Percentiles rank a stretch among this genome's conserved stretches.
phyloP scores from a whole-genome alignment of 352 stramenopile species.

The Thalassiosira hispida region DNA sequence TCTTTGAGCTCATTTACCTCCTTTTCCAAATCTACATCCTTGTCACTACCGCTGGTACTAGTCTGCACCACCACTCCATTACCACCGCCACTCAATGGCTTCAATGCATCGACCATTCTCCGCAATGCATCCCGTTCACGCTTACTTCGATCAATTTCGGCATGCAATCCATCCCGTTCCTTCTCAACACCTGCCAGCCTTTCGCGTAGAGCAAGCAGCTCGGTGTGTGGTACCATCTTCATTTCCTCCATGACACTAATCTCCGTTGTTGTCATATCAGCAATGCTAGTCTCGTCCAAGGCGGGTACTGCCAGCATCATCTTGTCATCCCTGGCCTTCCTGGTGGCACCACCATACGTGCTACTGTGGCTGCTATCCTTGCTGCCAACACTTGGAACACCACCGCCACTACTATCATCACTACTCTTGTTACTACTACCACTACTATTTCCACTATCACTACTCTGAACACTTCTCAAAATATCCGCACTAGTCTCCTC shows the following conservation, averaged over 20 bases:
- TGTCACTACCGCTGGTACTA: no score
- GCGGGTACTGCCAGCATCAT: background rate
- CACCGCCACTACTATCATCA: background rate
- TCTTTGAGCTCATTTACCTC: constrained; percentile 19
- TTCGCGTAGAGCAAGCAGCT: constrained; percentile 2
- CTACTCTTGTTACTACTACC: background rate
- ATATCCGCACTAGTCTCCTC: constrained; percentile 3
- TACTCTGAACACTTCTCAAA: constrained; percentile 8
- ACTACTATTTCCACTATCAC: background rate
- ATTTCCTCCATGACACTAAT: background rate
- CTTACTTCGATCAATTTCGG: constrained; percentile 7
- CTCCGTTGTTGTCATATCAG: background rate
- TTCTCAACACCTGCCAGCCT: constrained; percentile 10
- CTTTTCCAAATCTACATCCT: background rate
- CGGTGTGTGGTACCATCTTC: background rate
- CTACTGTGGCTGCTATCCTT: background rate
- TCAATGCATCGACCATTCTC: constrained; percentile 21
- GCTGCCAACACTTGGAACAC: background rate
- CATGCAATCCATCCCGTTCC: constrained; percentile 17
- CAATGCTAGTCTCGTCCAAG: background rate
- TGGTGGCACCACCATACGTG: background rate
- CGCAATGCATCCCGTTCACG: constrained; percentile 19
- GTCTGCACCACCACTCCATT: background rate
- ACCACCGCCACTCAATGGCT: background rate
- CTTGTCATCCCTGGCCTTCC: background rate